Evolutionary conservation across 2,329 filamentous ascomycete species (phyloP), one percentile per base, ranked within the genome.

Genomic region (Ascochyta rabiei): DNA sequence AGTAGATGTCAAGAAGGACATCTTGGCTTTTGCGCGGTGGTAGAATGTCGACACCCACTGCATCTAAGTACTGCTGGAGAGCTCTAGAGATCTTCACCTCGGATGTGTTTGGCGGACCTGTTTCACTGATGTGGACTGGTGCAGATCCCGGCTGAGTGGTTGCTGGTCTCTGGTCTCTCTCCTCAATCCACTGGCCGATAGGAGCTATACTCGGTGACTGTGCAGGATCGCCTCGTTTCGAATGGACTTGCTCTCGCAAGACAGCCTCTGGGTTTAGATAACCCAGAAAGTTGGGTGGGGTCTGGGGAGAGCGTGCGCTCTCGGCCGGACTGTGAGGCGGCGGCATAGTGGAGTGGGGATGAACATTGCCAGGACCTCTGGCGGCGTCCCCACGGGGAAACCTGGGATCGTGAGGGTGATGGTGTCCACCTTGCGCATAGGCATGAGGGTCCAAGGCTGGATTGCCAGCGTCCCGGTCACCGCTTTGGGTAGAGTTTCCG

Each of bases 261-360:
- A 77, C 76, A n/a, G 79, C 74, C 57, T 80, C 78, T 4, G 79
- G 79, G 34, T 76, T 78, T 48, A 80, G 63, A 53, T 81, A 80
- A 47, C 78, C 77, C 38, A 80, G 62, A 55, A 80, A 80, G 45
- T 76, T 76, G 16, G 75, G 71, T 15, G 75, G 72, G 28, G 70
- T 76, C 42, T 67, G 63, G 23, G 67, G 56, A 15, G 65, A 64
- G 39, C 62, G 63, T n/a, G 67, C 67, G 24, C 71, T 69, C 30
- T 61, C 60, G 24, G 60, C 62, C 44, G 72, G 68, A 45, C 68
- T 73, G 45, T 67, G 69, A 31, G 71, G 64, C 63, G 71, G 68
- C 49, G 67, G 60, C 68, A 73, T 72, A 57, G 53, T 64, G 50
- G 67, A 62, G 47, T 64, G 61, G 37, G 63, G 53, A 48, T 49